Evolutionary conservation across 1,284 basidiomycete genomes (phyloP).

Genomic region (Microbotryum scabiosae): DNA sequence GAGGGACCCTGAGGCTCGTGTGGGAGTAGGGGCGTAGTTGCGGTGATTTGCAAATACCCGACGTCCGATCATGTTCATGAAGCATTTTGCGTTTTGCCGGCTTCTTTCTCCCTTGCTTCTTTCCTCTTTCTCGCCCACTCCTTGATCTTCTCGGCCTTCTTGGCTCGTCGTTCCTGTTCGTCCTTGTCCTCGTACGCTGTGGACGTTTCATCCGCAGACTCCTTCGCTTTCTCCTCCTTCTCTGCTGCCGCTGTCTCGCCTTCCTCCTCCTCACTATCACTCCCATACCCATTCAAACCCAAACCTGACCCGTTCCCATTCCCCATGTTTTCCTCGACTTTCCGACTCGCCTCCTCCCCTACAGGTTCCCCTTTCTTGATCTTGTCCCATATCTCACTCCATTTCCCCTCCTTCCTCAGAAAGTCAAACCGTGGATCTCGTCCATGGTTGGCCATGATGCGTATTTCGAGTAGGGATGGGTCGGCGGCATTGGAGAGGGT

Average conservation of each 20-base stretch:
- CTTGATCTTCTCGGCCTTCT: conserved; percentile 3
- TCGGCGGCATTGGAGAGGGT: conserved; percentile 18
- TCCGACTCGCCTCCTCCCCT: not conserved
- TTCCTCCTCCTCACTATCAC: conserved; percentile 6
- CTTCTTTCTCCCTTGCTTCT: conserved; percentile 1
- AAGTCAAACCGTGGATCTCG: conserved; percentile 21
- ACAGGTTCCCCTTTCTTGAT: conserved; percentile 7
- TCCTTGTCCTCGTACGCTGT: no score
- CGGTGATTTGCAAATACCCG: not conserved
- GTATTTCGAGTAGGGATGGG: conserved; percentile 24
- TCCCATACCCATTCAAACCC: conserved; percentile 18
- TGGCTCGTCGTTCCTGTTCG: no score
- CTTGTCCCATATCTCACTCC: conserved; percentile 16
- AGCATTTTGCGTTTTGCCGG: not conserved
- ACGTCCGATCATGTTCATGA: not conserved
- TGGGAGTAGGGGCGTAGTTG: not conserved
- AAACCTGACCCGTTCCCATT: not conserved
- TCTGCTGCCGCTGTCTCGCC: not conserved
- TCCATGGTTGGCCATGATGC: conserved; percentile 28
- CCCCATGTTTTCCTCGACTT: not conserved
- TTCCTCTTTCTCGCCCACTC: conserved; percentile 15
- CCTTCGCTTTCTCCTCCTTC: not conserved
- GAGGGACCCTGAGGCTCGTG: not conserved
- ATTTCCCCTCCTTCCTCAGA: conserved; percentile 10
- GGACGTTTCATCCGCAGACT: no score